Conservation (phyloP, 768 basidiomycete genomes). For the Tulasnella sp. region DNA sequence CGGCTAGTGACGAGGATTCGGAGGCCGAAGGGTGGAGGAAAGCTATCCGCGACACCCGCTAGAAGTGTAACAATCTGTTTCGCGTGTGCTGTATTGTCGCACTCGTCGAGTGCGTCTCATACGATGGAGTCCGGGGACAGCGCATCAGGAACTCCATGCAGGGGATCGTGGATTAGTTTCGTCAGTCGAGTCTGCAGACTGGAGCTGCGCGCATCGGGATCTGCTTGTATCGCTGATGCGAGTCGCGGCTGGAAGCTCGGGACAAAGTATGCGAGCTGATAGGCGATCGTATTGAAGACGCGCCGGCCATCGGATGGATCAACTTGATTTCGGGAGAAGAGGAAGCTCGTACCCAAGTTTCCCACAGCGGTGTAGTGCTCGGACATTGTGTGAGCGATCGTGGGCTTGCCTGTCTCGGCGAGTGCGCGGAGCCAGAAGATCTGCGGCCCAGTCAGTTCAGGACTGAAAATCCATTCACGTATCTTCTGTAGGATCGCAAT, state of each 20-base stretch:
- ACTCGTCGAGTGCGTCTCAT: conserved; percentile 32
- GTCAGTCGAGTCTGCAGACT: conserved; percentile 20
- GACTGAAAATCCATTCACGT: background rate
- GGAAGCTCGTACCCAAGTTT: conserved; percentile 28
- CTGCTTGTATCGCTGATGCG: conserved; percentile 11
- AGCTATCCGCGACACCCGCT: background rate
- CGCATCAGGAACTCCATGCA: background rate
- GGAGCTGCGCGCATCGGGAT: conserved; percentile 5
- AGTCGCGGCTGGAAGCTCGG: background rate
- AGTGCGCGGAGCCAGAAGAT: conserved; percentile 27
- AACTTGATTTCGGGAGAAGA: conserved; percentile 24
- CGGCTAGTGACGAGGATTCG: conserved; percentile 29
- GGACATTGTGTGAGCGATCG: conserved; percentile 31
- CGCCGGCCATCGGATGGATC: conserved; percentile 19
- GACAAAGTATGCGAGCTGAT: conserved; percentile 23
- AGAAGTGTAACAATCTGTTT: conserved; percentile 23
- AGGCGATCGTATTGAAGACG: conserved; percentile 28
- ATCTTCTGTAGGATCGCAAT: background rate
- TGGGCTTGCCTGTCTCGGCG: conserved; percentile 32
- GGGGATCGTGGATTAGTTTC: conserved; percentile 20
- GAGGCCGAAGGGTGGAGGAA: conserved; percentile 14
- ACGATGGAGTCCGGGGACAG: conserved; percentile 24
- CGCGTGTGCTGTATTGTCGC: conserved; percentile 15
- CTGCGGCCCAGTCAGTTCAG: background rate
- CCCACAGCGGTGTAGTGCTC: conserved; percentile 18